Conservation (phyloP, 2,329 filamentous ascomycete genomes). For the Ophiostoma sp. region DNA sequence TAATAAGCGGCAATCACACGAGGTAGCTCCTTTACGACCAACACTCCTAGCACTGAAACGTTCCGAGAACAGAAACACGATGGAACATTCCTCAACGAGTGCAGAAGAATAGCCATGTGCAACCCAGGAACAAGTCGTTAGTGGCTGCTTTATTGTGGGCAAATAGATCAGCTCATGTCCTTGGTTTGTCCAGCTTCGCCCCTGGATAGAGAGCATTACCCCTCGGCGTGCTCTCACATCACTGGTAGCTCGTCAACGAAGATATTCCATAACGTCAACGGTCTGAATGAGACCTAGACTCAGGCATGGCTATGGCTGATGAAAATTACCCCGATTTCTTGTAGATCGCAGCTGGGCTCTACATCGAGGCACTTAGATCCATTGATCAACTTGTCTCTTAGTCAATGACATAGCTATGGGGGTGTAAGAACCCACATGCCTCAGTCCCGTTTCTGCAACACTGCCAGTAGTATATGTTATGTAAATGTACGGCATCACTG, state of each 20-base stretch:
- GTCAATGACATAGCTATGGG: not conserved
- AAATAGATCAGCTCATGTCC: not conserved
- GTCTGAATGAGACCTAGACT: not conserved
- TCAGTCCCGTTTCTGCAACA: not conserved
- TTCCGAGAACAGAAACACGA: not conserved
- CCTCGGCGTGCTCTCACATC: not conserved
- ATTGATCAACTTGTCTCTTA: constrained; percentile 3
- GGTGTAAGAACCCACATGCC: not conserved
- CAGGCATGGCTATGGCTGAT: too few relatives aligned
- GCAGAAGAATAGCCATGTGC: not conserved
- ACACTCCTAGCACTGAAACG: not conserved
- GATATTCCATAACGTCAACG: not conserved
- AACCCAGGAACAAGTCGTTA: not conserved
- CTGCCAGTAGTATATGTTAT: not conserved
- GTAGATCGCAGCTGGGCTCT: not conserved
- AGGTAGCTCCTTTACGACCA: not conserved
- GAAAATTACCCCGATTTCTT: not conserved
- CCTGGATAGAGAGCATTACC: not conserved
- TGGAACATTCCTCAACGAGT: not conserved
- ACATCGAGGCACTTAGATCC: not conserved
- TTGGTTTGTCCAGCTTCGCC: not conserved
- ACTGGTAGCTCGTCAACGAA: not conserved
- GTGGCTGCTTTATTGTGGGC: not conserved
- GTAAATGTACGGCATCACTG: too few relatives aligned
- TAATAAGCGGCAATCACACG: not conserved